Conservation (phyloP, 129 eudicot genomes). For the Mikania micrantha region DNA sequence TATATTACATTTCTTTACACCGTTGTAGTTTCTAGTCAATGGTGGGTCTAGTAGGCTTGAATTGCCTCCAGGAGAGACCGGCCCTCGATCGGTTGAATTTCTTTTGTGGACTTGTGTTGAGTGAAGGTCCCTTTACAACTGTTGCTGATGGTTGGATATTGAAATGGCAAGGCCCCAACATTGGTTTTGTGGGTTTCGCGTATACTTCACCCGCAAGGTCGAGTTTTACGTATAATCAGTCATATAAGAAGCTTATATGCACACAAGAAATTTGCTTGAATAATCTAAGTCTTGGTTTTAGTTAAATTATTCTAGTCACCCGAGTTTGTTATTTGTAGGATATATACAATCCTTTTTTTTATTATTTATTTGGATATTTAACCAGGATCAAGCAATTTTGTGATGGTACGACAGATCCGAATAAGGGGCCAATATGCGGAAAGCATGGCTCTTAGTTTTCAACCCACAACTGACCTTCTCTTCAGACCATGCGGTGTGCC, state of each 20-base stretch:
- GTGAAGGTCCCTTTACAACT: conserved; percentile 25
- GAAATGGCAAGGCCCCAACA: conserved; percentile 19
- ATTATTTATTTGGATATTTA: background rate
- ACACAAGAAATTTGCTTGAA: background rate
- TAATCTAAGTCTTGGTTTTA: background rate
- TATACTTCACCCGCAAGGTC: conserved; percentile 35
- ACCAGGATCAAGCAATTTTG: conserved; percentile 27
- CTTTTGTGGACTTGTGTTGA: background rate
- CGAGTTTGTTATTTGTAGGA: no score
- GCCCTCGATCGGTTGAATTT: conserved; percentile 32
- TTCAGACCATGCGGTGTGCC: no score
- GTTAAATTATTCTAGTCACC: background rate
- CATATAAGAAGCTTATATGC: background rate
- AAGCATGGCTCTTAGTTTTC: conserved; percentile 32
- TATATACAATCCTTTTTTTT: background rate
- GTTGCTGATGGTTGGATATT: conserved; percentile 30
- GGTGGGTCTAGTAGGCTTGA: background rate
- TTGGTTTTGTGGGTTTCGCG: conserved; percentile 38
- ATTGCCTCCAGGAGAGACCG: conserved; percentile 18
- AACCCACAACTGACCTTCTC: conserved; percentile 9
- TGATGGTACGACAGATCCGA: conserved; percentile 24
- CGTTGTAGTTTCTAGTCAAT: background rate
- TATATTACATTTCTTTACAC: background rate
- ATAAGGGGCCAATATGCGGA: conserved; percentile 26
- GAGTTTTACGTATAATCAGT: background rate